Evolutionary conservation across 768 basidiomycete species (phyloP), one percentile per base, ranked within the genome.

Genomic region (Russula sp.): DNA sequence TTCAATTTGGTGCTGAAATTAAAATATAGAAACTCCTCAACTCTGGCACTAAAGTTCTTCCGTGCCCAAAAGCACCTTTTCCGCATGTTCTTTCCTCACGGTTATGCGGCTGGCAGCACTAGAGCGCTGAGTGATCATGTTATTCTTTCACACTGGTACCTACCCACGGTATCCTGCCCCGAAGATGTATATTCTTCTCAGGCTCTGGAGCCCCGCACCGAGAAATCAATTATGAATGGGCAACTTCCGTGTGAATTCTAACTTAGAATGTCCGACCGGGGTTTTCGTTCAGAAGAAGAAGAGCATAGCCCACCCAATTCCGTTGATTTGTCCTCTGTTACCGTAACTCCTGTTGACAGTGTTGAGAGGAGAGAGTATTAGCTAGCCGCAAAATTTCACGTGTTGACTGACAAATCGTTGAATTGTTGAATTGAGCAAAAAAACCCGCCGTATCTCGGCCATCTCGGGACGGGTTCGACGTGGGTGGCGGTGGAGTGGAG

Each of bases 261-360:
- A n/a, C n/a, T n/a, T n/a, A n/a, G n/a, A n/a, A n/a, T 9, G 6
- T 11, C 10, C 6, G 34, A 34, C 34, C 34, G 34, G 34, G 34
- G 34, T 9, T 34, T 11, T 8, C 34, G n/a, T 9, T 34, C 6
- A n/a, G n/a, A n/a, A n/a, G 34, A 30, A 30, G 28, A 30, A 30
- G 28, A 30, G 28, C 28, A 30, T 34, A 34, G 46, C 48, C 38
- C 34, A 30, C 28, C 11, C 13, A 50, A 64, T 38, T 60, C 59
- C 53, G 63, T 60, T n/a, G 58, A 64, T 64, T 52, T 36, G 20
- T 53, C 46, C 28, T 5, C 28, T 30, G 5, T 30, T 30, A 30
- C 28, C 5, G 28, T 30, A 30, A 5, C 28, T 30, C 28, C 28
- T 30, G 28, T 30, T 30, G 28, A 30, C n/a, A n/a, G n/a, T n/a